phyloP scores from a whole-genome alignment of 495 filamentous ascomycete species.

The Aspergillus carlsbadensis region DNA sequence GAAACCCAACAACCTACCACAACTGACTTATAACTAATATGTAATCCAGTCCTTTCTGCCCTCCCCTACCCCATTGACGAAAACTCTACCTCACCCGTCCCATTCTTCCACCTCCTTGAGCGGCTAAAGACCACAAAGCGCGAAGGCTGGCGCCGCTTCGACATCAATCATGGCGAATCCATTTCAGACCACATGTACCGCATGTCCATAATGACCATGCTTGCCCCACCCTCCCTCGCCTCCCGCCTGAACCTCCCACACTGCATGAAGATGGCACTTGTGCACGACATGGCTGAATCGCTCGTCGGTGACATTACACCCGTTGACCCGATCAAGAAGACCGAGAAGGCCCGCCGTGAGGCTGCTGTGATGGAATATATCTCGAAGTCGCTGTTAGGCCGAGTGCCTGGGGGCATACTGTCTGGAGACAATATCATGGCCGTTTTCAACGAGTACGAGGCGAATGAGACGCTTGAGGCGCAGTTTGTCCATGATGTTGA shows the following conservation, averaged over 20 bases:
- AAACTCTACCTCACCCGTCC: slow-evolving; percentile 69
- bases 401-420: slow-evolving; percentile 62
- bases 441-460: slow-evolving; percentile 94
- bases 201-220: slow-evolving; percentile 94
- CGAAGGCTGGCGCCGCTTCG: slow-evolving; percentile 92
- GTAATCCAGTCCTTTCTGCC: slow-evolving; percentile 42
- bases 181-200: slow-evolving; percentile 99
- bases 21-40: not conserved
- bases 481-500: slow-evolving; percentile 95
- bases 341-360: slow-evolving; percentile 86
- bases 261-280: slow-evolving; percentile 89
- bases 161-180: slow-evolving; percentile 71
- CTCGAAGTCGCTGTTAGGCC: slow-evolving; percentile 65
- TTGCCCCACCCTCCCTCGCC: slow-evolving; percentile 77
- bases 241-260: slow-evolving; percentile 68
- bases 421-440: slow-evolving; percentile 66
- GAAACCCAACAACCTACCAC: not conserved
- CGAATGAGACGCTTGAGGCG: slow-evolving; percentile 75
- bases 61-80: slow-evolving; percentile 53
- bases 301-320: slow-evolving; percentile 97
- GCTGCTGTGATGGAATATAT: slow-evolving; percentile 88
- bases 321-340: slow-evolving; percentile 61
- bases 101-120: slow-evolving; percentile 92
- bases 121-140: slow-evolving; percentile 92
- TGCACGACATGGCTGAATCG: slow-evolving; percentile 97